Conservation (phyloP, 805 yeast species). For the Lipomyces starkeyi region DNA sequence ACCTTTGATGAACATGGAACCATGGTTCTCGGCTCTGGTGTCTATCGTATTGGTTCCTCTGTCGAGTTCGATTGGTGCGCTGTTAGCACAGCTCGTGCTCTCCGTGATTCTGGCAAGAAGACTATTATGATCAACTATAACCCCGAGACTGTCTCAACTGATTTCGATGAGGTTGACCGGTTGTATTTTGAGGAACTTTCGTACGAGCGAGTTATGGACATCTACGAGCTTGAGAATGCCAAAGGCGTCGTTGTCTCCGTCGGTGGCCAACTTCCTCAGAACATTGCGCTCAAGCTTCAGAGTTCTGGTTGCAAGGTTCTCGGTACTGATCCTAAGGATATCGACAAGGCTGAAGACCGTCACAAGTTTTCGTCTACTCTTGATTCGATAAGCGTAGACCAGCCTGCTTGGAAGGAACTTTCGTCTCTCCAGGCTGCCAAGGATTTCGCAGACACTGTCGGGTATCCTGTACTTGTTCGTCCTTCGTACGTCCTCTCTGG, state of each 20-base stretch:
- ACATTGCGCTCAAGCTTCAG: conserved; percentile 87
- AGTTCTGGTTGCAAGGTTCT: conserved; percentile 81
- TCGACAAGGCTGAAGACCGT: conserved; percentile 97
- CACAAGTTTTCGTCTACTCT: conserved; percentile 94
- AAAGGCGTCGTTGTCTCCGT: conserved; percentile 93
- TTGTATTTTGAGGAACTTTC: conserved; percentile 94
- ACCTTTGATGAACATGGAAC: conserved; percentile 88
- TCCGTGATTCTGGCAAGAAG: conserved; percentile 83
- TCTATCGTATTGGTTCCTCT: conserved; percentile 96
- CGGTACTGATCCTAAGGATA: conserved; percentile 93
- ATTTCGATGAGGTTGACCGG: conserved; percentile 97
- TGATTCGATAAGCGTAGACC: conserved; percentile 92
- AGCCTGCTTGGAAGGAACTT: conserved; percentile 97
- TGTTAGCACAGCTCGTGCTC: conserved; percentile 92
- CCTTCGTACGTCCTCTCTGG: conserved; percentile 97
- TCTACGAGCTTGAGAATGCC: conserved; percentile 88
- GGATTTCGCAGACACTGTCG: conserved; percentile 80
- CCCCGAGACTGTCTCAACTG: conserved; percentile 98
- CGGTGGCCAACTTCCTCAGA: conserved; percentile 98
- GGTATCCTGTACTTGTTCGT: conserved; percentile 95
- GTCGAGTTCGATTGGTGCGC: conserved; percentile 99
- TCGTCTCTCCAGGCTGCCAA: conserved; percentile 86
- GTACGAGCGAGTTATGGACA: conserved; percentile 96
- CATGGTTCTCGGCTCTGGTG: conserved; percentile 98
- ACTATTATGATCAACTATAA: conserved; percentile 97